These are phyloP conservation scores for Teratosphaeria destructans DNA, from an alignment of 2,329 filamentous ascomycete genomes.

Conservation along the genomic window DNA sequence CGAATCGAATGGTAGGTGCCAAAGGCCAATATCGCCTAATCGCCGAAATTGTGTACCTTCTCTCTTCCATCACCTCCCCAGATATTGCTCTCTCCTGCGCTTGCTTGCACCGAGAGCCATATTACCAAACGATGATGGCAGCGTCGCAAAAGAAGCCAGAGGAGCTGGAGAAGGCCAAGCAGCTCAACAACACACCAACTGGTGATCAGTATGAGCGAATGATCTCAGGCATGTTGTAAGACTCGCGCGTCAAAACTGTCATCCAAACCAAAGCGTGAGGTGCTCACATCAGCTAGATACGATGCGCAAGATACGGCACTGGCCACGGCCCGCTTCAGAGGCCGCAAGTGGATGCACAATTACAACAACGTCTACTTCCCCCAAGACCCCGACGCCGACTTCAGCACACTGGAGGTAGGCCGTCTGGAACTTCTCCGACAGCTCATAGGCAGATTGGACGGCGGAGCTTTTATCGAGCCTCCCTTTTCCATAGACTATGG, in stretches of 20 bases:
- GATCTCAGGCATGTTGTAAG: background rate
- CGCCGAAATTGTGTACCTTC: background rate
- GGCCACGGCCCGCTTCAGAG: background rate
- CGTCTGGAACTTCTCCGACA: background rate
- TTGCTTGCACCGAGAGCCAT: background rate
- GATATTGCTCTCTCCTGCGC: background rate
- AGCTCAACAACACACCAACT: background rate
- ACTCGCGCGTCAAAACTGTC: background rate
- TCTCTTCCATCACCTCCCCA: background rate
- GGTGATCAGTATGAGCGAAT: background rate
- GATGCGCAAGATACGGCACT: background rate
- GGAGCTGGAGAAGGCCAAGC: background rate
- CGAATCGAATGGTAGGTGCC: background rate
- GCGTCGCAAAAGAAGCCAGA: background rate
- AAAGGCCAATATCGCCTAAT: background rate
- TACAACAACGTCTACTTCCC: background rate
- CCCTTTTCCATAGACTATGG: slow-evolving; percentile 71
- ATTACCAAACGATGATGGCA: background rate
- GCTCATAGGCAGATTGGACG: slow-evolving; percentile 31
- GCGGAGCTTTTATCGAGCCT: slow-evolving; percentile 58
- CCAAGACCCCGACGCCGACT: background rate
- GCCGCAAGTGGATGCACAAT: background rate
- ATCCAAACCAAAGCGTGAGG: too few species aligned
- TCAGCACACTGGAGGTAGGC: background rate
- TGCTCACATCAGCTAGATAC: background rate